phyloP scores from a whole-genome alignment of 345 rosid genomes.

The Euphorbia lathyris region DNA sequence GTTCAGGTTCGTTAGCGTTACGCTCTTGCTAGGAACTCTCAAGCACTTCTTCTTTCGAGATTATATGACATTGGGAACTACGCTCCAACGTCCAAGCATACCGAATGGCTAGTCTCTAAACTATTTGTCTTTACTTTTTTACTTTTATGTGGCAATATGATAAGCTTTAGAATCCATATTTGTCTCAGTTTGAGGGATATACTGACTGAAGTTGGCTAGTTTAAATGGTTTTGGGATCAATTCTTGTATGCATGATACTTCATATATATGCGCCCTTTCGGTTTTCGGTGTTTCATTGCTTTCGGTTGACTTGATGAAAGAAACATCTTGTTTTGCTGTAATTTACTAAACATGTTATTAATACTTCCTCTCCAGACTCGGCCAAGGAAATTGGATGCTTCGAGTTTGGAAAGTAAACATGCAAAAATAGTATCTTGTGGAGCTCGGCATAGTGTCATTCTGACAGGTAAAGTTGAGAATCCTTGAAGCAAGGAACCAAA shows the following conservation, averaged over 20 bases:
- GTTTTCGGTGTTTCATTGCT: not conserved
- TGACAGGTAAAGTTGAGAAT: constrained; percentile 52
- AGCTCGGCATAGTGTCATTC: constrained; percentile 68
- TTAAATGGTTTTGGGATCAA: not conserved
- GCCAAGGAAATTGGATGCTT: constrained; percentile 65
- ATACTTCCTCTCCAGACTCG: constrained; percentile 35
- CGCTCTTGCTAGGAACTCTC: not conserved
- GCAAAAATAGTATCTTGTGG: constrained; percentile 66
- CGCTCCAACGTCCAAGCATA: not conserved
- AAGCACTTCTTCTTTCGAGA: not conserved
- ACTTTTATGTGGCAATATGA: not conserved
- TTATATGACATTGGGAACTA: not conserved
- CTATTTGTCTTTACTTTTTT: not conserved
- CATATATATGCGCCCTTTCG: not conserved
- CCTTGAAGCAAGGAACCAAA: not conserved
- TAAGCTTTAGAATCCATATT: not conserved
- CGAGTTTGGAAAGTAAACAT: constrained; percentile 47
- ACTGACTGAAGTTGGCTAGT: not conserved
- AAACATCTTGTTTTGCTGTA: not conserved
- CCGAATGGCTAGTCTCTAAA: not conserved
- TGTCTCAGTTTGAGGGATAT: not conserved
- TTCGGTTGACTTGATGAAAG: not conserved
- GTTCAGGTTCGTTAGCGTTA: too few relatives aligned
- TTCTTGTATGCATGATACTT: not conserved
- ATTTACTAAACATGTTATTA: constrained; percentile 1